Percentiles rank a stretch among this genome's conserved stretches.
Conservation (phyloP, 2,329 filamentous ascomycete genomes). For the Paraphaeosphaeria minitans region DNA sequence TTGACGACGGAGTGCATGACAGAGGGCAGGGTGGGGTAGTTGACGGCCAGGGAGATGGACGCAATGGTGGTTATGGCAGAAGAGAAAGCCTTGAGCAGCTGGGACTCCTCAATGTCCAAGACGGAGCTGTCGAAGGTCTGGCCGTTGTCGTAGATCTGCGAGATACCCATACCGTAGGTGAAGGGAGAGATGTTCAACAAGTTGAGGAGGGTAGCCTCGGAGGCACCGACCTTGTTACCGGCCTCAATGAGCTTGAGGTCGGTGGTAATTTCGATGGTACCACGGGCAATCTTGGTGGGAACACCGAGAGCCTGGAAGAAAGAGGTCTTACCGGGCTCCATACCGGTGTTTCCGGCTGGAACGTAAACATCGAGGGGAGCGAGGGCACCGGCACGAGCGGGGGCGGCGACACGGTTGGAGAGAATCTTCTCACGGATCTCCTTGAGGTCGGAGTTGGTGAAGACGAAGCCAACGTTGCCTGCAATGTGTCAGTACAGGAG, state of each 20-base stretch:
- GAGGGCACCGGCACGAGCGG: conserved; percentile 95
- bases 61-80: conserved; percentile 85
- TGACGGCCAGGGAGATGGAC: conserved; percentile 85
- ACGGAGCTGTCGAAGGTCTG: conserved; percentile 87
- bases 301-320: conserved; percentile 99
- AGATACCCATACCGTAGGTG: conserved; percentile 89
- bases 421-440: conserved; percentile 90
- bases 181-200: conserved; percentile 94
- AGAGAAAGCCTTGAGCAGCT: conserved; percentile 84
- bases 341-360: conserved; percentile 98
- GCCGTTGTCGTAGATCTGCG: conserved; percentile 97
- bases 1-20: conserved; percentile 97
- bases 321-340: conserved; percentile 99
- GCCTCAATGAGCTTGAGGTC: conserved; percentile 98
- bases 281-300: conserved; percentile 99
- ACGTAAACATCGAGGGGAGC: conserved; percentile 93
- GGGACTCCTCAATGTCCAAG: conserved; percentile 91
- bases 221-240: conserved; percentile 92
- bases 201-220: conserved; percentile 98
- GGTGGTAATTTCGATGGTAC: conserved; percentile 99
- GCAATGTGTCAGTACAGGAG: conserved; percentile 23
- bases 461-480: conserved; percentile 96
- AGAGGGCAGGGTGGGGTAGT: conserved; percentile 95
- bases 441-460: conserved; percentile 98
- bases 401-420: conserved; percentile 94